These are phyloP conservation scores for Erodium trifolium DNA, from an alignment of 441 rosid species.

Conservation along the genomic window DNA sequence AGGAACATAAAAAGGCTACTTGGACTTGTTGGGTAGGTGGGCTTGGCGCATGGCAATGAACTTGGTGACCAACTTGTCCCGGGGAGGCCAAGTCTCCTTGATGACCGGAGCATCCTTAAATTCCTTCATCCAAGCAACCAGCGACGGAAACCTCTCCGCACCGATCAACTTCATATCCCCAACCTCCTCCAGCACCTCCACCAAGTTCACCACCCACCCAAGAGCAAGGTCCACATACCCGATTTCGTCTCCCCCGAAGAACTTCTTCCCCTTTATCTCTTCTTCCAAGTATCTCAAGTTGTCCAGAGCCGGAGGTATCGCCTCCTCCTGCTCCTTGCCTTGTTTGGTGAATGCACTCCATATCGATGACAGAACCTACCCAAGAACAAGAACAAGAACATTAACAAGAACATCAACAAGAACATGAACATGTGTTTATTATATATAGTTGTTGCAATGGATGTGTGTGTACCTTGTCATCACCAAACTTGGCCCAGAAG, in stretches of 20 bases:
- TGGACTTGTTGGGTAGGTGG: neutral
- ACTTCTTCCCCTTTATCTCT: conserved; percentile 26
- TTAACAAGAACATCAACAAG: neutral
- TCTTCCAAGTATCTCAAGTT: conserved; percentile 23
- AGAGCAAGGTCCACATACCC: conserved; percentile 20
- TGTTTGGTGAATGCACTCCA: conserved; percentile 5
- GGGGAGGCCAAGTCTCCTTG: neutral
- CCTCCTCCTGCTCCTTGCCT: conserved; percentile 27
- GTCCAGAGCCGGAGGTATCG: conserved; percentile 6
- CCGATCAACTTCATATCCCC: neutral
- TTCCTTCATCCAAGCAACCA: neutral
- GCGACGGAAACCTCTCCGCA: neutral
- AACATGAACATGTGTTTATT: neutral
- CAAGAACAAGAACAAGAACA: no score
- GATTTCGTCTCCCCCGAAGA: conserved; percentile 32
- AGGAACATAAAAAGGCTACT: neutral
- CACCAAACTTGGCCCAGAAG: neutral
- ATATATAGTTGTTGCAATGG: neutral
- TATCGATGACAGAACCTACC: conserved; percentile 8
- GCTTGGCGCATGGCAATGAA: neutral
- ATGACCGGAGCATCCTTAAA: neutral
- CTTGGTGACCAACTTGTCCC: neutral
- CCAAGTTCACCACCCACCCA: conserved; percentile 10
- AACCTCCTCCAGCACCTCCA: neutral
- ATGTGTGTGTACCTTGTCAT: neutral